phyloP scores from a whole-genome alignment of 306 rosid species.

The Arachis hypogaea region DNA sequence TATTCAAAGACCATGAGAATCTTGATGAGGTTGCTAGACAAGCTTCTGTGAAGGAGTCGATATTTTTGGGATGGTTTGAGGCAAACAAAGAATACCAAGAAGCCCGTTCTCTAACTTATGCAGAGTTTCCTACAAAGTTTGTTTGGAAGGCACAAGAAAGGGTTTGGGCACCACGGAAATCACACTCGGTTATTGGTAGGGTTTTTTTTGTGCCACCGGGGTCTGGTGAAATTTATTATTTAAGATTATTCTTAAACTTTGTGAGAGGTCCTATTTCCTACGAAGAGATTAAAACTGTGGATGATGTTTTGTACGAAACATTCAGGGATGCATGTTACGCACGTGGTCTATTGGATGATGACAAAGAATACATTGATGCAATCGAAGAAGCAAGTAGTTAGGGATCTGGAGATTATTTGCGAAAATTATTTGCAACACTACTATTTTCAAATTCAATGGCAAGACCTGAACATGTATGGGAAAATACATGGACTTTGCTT shows the following conservation, averaged over 20 bases:
- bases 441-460: not conserved
- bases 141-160: not conserved
- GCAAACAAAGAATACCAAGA: not conserved
- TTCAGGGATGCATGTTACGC: not conserved
- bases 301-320: not conserved
- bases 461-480: not conserved
- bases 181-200: not conserved
- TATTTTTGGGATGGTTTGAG: not conserved
- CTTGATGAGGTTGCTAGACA: not conserved
- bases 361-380: not conserved
- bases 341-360: not conserved
- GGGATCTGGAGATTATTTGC: not conserved
- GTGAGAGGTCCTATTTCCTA: not conserved
- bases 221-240: not conserved
- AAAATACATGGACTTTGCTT: not conserved
- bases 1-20: not conserved
- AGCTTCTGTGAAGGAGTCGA: not conserved
- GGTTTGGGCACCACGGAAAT: not conserved
- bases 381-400: not conserved
- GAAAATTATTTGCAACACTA: not conserved
- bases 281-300: not conserved
- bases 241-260: not conserved
- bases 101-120: not conserved
- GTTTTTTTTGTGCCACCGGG: not conserved
- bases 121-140: not conserved